Conservation (phyloP, 495 filamentous ascomycete genomes). For the Wilcoxina mikolae region DNA sequence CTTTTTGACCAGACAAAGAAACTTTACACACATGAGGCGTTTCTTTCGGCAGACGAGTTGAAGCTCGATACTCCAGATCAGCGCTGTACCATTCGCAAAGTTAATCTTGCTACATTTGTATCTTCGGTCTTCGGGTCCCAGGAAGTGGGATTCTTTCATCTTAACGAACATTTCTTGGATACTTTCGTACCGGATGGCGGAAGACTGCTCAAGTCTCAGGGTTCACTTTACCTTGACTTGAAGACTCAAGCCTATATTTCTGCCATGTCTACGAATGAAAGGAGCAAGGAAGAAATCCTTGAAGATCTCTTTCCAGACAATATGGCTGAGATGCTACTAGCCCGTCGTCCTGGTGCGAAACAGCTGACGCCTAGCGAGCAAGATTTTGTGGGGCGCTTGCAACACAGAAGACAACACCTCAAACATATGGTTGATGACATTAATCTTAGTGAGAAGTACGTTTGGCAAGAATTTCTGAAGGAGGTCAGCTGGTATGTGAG, state of each 20-base stretch:
- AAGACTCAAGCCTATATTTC: conserved; percentile 80
- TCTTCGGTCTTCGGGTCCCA: conserved; percentile 68
- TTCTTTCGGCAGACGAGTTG: conserved; percentile 57
- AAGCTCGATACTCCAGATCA: conserved; percentile 53
- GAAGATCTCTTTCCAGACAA: conserved; percentile 59
- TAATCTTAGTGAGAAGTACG: conserved; percentile 60
- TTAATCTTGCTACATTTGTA: conserved; percentile 76
- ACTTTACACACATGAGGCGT: conserved; percentile 57
- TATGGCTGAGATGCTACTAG: conserved; percentile 48
- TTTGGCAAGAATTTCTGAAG: conserved; percentile 64
- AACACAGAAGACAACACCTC: conserved; percentile 52
- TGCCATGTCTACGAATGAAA: conserved; percentile 47
- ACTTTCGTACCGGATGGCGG: conserved; percentile 68
- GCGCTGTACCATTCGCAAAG: conserved; percentile 63
- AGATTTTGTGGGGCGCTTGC: conserved; percentile 53
- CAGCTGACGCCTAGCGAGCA: conserved; percentile 54
- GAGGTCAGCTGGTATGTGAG: conserved; percentile 60
- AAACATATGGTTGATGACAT: conserved; percentile 45
- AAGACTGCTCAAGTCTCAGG: conserved; percentile 54
- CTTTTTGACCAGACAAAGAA: conserved; percentile 71
- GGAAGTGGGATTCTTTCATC: conserved; percentile 65
- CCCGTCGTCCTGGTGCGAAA: conserved; percentile 48
- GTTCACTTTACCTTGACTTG: conserved; percentile 60
- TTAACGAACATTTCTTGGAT: conserved; percentile 71
- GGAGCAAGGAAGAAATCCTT: conserved; percentile 49